Evolutionary conservation across 805 yeast species (phyloP).

Genomic region (Barnettozyma siamensis): DNA sequence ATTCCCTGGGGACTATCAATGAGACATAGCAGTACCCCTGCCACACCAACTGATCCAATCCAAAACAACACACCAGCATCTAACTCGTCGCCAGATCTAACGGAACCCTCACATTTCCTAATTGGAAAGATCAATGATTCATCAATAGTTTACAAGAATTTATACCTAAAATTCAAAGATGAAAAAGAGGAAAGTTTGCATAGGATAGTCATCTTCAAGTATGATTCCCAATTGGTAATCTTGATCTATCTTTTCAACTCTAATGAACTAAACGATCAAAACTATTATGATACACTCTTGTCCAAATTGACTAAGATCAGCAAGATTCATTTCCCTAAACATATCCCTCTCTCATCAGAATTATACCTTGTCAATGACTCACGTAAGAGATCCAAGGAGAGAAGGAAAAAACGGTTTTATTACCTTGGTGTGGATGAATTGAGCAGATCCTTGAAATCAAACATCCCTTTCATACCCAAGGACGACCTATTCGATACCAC

Average conservation of each 20-base stretch:
- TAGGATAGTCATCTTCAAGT: slow-evolving; percentile 17
- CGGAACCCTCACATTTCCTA: slow-evolving; percentile 9
- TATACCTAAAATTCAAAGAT: slow-evolving; percentile 15
- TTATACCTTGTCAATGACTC: background rate
- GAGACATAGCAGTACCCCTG: no score
- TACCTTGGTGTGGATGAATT: slow-evolving; percentile 12
- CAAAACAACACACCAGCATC: background rate
- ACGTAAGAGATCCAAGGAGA: background rate
- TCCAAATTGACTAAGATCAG: slow-evolving; percentile 7
- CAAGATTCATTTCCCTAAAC: slow-evolving; percentile 9
- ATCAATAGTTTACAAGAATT: slow-evolving; percentile 17
- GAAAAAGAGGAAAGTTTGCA: slow-evolving; percentile 12
- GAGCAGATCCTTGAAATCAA: slow-evolving; percentile 10
- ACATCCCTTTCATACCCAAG: slow-evolving; percentile 14
- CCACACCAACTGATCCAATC: background rate
- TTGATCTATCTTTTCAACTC: slow-evolving; percentile 17
- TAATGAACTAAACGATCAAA: slow-evolving; percentile 12
- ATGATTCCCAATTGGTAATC: slow-evolving; percentile 5
- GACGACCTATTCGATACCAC: slow-evolving; percentile 4
- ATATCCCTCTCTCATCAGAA: background rate
- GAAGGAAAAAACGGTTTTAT: slow-evolving; percentile 10
- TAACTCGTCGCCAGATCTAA: background rate
- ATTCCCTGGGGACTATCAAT: slow-evolving; percentile 9
- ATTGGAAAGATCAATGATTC: slow-evolving; percentile 15
- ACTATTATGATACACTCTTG: slow-evolving; percentile 11